Evolutionary conservation across 805 yeast genomes (phyloP).

Genomic region (Myxozyma sirexii): DNA sequence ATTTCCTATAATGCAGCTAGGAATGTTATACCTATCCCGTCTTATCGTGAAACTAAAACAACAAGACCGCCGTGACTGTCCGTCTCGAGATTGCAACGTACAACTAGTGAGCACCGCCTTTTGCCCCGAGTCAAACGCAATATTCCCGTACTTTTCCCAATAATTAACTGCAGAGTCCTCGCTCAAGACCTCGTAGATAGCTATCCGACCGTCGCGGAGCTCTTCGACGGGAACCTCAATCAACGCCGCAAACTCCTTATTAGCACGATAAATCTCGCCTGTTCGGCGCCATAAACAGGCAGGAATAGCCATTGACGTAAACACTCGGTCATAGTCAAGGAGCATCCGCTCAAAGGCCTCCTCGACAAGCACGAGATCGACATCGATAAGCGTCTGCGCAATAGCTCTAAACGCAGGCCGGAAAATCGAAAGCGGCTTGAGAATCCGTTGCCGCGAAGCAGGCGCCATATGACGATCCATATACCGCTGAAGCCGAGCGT

Average conservation of each 20-base stretch:
- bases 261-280: slow-evolving; percentile 93
- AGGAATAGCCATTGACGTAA: slow-evolving; percentile 96
- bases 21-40: slow-evolving; percentile 90
- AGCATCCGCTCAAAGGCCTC: slow-evolving; percentile 93
- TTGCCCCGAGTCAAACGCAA: slow-evolving; percentile 93
- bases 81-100: slow-evolving; percentile 79
- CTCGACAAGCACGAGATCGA: slow-evolving; percentile 87
- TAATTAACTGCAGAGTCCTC: slow-evolving; percentile 97
- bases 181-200: slow-evolving; percentile 91
- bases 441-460: slow-evolving; percentile 77
- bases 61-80: slow-evolving; percentile 76
- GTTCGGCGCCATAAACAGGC: slow-evolving; percentile 97
- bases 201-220: slow-evolving; percentile 85
- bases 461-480: slow-evolving; percentile 92
- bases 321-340: slow-evolving; percentile 89
- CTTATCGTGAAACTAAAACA: slow-evolving; percentile 93
- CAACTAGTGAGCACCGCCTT: slow-evolving; percentile 94
- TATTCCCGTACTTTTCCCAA: slow-evolving; percentile 97
- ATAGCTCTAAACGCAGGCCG: slow-evolving; percentile 93
- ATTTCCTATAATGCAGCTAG: slow-evolving; percentile 96
- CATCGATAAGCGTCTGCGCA: slow-evolving; percentile 85
- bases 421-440: slow-evolving; percentile 81
- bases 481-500: slow-evolving; percentile 82
- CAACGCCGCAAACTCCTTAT: slow-evolving; percentile 90
- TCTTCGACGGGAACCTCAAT: slow-evolving; percentile 91